Evolutionary conservation across 495 filamentous ascomycete species (phyloP).

Genomic region (Penicillium soppii): DNA sequence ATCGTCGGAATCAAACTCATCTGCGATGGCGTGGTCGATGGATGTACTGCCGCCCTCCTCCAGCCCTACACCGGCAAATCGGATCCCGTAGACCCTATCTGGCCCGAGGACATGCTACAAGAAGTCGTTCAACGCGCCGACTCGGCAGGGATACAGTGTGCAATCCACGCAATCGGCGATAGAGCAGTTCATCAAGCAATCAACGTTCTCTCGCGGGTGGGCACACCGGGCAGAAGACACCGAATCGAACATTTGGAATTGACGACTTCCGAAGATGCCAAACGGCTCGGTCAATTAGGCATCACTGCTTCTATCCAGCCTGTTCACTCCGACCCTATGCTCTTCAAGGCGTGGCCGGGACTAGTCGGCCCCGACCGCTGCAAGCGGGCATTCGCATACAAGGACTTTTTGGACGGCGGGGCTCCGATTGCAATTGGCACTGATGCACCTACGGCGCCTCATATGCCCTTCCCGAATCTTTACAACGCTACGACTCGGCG

Average conservation of each 20-base stretch:
- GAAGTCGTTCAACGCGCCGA: constrained; percentile 56
- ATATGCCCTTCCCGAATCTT: constrained; percentile 52
- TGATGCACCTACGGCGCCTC: constrained; percentile 58
- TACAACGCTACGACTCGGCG: constrained; percentile 59
- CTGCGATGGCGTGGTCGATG: constrained; percentile 66
- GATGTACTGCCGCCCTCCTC: constrained; percentile 61
- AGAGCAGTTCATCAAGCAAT: constrained; percentile 54
- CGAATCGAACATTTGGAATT: constrained; percentile 64
- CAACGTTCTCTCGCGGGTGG: constrained; percentile 49
- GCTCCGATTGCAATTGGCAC: constrained; percentile 58
- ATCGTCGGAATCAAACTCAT: constrained; percentile 69
- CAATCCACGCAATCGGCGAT: constrained; percentile 67
- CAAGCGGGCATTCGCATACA: constrained; percentile 59
- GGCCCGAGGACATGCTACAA: constrained; percentile 50
- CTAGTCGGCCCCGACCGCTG: constrained; percentile 55
- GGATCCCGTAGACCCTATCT: constrained; percentile 50
- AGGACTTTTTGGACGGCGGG: constrained; percentile 56
- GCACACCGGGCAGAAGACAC: constrained; percentile 41
- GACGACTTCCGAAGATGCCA: constrained; percentile 50
- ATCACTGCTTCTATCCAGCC: constrained; percentile 65
- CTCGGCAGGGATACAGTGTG: constrained; percentile 56
- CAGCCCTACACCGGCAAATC: constrained; percentile 56
- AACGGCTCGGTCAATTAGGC: constrained; percentile 50
- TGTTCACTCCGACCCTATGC: constrained; percentile 60
- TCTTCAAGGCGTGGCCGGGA: constrained; percentile 58